Base-by-base conservation (phyloP, 139 green algal genomes). In the Micractinium sp. region DNA sequence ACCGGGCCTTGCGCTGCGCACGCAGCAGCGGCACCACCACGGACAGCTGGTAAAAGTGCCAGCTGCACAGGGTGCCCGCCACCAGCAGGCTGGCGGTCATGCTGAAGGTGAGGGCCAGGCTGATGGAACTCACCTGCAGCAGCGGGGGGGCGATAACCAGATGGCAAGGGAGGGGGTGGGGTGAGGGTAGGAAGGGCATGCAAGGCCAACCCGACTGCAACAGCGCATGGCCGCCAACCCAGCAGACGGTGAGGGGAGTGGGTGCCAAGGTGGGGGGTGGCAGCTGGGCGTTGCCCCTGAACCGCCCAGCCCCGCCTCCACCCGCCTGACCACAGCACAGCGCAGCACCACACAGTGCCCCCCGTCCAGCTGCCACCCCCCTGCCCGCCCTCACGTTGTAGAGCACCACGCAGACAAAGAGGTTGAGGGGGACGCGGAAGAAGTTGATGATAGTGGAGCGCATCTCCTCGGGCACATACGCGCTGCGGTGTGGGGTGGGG, bases 391-490 rank as follows among this genome's bases (percentile, higher is more conserved):
- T 93, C 81, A 99, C 97, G 90, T 99, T 98, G 93, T 97, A 98
- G 18, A 99, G 94, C 38, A 99, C 95, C 81, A 99, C 89, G 92
- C 97, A 99, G 18, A 99, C 97, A 85, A 99, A 99, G 33, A 97
- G 76, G 94, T 99, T 99, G 87, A 99, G 94, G 1, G 98, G 98
- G 33, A 99, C 96, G 35, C 98, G 93, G 97, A 99, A 99, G 87
- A 97, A 95, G 95, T 99, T 99, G 93, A 99, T 99, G 92, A 99
- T 98, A 82, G 98, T 99, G 79, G 95, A 95, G 23, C 98, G 93
- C 86, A 96, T 92, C 89, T 99, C 97, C 92, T 99, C 98, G 0
- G 98, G 98, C 47, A 99, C 94, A 92, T 99, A 98, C 81, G 95
- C 88, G 47, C 82, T 90, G 86, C 61, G 60, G 60, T 0, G 75